Base-by-base conservation (phyloP, 2,329 filamentous ascomycete species). In the Fusarium concolor region DNA sequence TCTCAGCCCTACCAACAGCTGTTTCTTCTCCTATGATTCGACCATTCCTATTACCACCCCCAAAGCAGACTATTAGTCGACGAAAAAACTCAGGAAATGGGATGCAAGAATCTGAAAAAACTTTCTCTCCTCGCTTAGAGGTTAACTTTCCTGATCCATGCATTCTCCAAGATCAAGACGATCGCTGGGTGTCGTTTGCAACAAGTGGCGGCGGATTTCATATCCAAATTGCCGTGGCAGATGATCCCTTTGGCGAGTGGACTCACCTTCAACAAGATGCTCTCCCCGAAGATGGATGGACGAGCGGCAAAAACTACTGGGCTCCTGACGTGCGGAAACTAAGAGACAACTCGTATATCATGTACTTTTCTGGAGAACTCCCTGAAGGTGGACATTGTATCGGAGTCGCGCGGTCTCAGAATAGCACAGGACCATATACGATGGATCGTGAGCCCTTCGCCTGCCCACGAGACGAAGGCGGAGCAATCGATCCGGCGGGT, bases 401-500 rank as follows among this genome's bases (percentile, higher is more conserved):
- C 58, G 88, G 88, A 43, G 82, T 81, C 5, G 88, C 87, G 4
- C 79, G 83, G 5, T 82, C 87, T 1, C 67, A 79, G 26, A 75
- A 73, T 15, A 76, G 83, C 35, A 70, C 78, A 2, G 88, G 88
- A 0, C 88, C 88, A 0, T 90, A 87, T 71, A 74, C 71, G 15
- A 81, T 87, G 9, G 76, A 79, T 10, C 70, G 77, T 4, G 70
- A 77, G 10, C 84, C 87, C 1, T 79, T 89, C 33, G 82, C 82
- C 18, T 90, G 89, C 68, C 82, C 84, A 1, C 71, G 83, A 2
- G 78, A 79, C 7, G 72, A 80, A 52, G 88, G 89, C 20, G 89
- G 89, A 33, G 84, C 87, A 18, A 91, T 91, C 70, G 89, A 92
- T 71, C 80, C 89, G 0, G 80, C 85, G 0, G 87, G 86, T 5